These are phyloP conservation scores for Rhodotorula sp. DNA, from an alignment of 1,284 basidiomycete genomes.

Conservation along the genomic window DNA sequence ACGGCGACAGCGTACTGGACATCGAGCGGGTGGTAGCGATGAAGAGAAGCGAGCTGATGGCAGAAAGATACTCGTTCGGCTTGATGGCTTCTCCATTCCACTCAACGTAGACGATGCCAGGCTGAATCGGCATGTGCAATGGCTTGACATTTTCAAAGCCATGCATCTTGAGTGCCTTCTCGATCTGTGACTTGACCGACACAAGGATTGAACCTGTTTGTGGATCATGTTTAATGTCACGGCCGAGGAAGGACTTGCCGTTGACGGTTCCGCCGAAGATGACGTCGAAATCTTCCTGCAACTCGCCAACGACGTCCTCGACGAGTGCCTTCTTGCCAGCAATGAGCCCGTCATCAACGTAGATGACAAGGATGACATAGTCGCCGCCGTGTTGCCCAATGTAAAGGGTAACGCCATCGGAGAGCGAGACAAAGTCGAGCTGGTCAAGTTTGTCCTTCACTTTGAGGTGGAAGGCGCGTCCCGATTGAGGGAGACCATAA, in stretches of 20 bases:
- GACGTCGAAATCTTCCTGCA: background rate
- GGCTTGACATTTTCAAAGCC: background rate
- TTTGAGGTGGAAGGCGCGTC: too few species aligned
- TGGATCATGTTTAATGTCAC: background rate
- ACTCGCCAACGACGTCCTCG: background rate
- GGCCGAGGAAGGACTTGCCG: background rate
- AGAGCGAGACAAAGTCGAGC: too few species aligned
- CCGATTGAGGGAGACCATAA: too few species aligned
- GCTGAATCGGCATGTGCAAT: constrained; percentile 3
- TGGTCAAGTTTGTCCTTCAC: too few species aligned
- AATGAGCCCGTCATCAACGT: background rate
- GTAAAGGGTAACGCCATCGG: too few species aligned
- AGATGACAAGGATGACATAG: background rate
- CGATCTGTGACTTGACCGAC: background rate
- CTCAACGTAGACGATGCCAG: background rate
- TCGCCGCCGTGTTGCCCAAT: background rate
- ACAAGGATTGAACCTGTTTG: too few species aligned
- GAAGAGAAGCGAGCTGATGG: background rate
- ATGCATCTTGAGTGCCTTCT: background rate
- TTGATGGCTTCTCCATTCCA: background rate
- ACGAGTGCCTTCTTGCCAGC: background rate
- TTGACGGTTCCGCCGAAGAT: background rate
- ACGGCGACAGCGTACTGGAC: background rate
- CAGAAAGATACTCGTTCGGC: background rate
- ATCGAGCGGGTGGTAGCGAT: constrained; percentile 3